Percentiles rank a stretch among this genome's conserved stretches.
Conservation (phyloP, 129 eudicot species). For the Pseudognaphalium luteoalbum region DNA sequence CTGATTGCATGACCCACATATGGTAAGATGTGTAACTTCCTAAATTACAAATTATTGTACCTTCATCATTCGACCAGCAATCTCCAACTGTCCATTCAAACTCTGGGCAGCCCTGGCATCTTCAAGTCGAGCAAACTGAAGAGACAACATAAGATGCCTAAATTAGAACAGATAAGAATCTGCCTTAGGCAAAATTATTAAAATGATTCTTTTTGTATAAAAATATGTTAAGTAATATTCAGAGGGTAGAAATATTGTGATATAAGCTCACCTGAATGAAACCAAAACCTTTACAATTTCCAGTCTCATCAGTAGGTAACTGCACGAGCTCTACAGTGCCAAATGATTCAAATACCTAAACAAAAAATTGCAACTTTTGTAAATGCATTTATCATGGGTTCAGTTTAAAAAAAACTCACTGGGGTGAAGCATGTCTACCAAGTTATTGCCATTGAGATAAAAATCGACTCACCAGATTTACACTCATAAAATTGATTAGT, state of each 20-base stretch:
- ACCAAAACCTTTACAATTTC: conserved; percentile 88
- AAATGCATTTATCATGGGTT: neutral
- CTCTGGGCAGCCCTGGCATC: conserved; percentile 80
- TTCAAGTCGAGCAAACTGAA: conserved; percentile 84
- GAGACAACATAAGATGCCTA: conserved; percentile 4
- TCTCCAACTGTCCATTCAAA: conserved; percentile 84
- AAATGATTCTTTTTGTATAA: neutral
- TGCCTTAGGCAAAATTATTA: neutral
- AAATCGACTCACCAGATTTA: neutral
- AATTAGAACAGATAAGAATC: neutral
- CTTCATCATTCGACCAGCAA: conserved; percentile 92
- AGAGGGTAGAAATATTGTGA: neutral
- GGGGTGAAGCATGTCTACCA: neutral
- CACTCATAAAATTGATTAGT: conserved; percentile 10
- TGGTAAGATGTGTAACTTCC: neutral
- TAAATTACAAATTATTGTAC: conserved; percentile 28
- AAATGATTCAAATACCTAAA: conserved; percentile 87
- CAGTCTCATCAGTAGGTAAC: conserved; percentile 79
- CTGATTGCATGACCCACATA: neutral
- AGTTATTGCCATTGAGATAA: neutral
- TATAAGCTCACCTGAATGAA: conserved; percentile 70
- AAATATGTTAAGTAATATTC: neutral
- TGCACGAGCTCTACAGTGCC: conserved; percentile 91
- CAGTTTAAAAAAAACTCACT: neutral
- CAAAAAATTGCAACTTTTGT: conserved; percentile 1